Evolutionary conservation across 345 rosid genomes (phyloP), one percentile per base, ranked within the genome.

Genomic region (Dipteronia sinensis): DNA sequence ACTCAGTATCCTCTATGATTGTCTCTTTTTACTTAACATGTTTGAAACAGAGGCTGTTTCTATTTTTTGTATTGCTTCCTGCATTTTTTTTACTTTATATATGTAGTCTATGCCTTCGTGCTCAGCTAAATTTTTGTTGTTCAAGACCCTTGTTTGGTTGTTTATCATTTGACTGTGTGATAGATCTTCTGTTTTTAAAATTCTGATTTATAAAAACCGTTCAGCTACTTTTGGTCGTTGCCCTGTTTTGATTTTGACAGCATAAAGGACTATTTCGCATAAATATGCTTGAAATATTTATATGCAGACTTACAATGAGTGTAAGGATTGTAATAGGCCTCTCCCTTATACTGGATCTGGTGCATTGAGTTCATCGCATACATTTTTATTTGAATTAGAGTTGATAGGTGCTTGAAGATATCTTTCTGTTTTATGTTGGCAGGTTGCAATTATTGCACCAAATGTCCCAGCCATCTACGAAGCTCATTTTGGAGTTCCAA

Each of bases 401-500:
- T 46, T 59, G 44, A 72, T 71, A n/a, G 40, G 20, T 25, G 44
- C 25, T 29, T 69, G 22, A 27, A 19, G 7, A 4, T 53, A 53
- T 65, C 25, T 34, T 56, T 61, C 58, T 53, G 34, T 20, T 63
- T 70, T 63, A 9, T 66, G 27, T 44, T 82, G 71, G 70, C 92
- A 94, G 97, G 97, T 94, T 51, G 94, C 97, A 16, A 51, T 89
- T 63, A 88, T 96, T 27, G 97, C 99, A 23, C 98, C 99, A 6
- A 94, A 96, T 84, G 31, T 88, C 38, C 98, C 98, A 51, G 95
- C 98, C 17, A 79, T 86, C 75, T 96, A 83, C 42, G 98, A 96
- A 89, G 90, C 96, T 74, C 98, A 94, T 82, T 94, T 92, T 72
- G 99, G 95, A 81, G 86, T 93, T 83, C 98, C 98, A 65, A 94